Evolutionary conservation across 148 eudicot species (phyloP), one percentile per base, ranked within the genome.

Genomic region (Suaeda aralocaspica): DNA sequence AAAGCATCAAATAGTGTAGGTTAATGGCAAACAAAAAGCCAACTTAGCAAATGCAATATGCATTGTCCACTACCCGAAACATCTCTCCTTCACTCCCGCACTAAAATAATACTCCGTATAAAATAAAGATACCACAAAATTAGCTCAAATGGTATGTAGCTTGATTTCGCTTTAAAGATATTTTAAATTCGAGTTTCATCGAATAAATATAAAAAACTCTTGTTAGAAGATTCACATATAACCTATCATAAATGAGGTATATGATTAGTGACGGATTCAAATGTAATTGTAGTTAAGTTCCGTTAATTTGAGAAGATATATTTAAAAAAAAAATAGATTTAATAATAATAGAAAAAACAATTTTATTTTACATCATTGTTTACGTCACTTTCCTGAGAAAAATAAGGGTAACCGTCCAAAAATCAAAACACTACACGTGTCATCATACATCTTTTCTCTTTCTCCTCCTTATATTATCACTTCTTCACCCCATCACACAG

Each of bases 11-110:
- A 58, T 72, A 61, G 76, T 66, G 76, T 77, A 66, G 76, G 72
- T 77, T 77, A 77, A 67, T 77, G 80, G 80, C 76, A 72, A 77
- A 77, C 76, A 77, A 72, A 76, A 71, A 72, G 67, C 80, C 80
- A 66, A 77, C 72, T 52, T 51, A 61, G 29, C 29, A 63, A 59
- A 36, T 67, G 56, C 63, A 9, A 36, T 53, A 34, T 72, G 69
- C 72, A 77, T 72, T 71, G 46, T 72, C 80, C 80, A 76, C 76
- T 55, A 68, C 66, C 68, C 69, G 9, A 68, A 59, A 59, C 72
- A 57, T 21, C 76, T 44, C 66, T 68, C 41, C 49, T 16, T 64
- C 66, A 44, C 58, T 21, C 65, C 44, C 52, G 68, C 68, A 31
- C 59, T 51, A 24, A 67, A 8, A 3, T 10, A 6, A 6, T 28